Base-by-base conservation (phyloP, 306 rosid genomes). In the Quercus mongolica region DNA sequence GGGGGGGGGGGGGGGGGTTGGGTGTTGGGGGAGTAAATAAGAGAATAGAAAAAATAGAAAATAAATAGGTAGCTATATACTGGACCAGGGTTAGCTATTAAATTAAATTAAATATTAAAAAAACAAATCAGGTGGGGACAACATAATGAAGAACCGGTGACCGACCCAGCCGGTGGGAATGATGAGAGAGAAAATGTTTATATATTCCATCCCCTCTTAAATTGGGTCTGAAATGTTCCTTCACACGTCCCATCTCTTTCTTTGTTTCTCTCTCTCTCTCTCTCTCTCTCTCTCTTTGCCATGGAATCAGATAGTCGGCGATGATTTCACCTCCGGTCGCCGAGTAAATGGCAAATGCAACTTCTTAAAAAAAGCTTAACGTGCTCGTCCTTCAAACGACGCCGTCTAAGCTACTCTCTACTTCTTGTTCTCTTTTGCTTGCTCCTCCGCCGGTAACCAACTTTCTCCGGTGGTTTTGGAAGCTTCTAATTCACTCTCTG, bases 171-270 rank as follows among this genome's bases (percentile, higher is more conserved):
- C 88, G 83, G 96, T 95, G 68, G 14, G n/a, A 21, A 31, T 10
- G 30, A 83, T 75, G 80, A 81, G 83, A 81, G 86, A 84, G 86
- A 84, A 83, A 89, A 85, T 88, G 85, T 86, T 75, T 87, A 80
- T 83, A 88, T 89, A 91, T 91, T 89, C 94, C 89, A 23, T 70
- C 68, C 59, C 59, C 89, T 59, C 88, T 73, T 82, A 78, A 85
- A 76, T 79, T 80, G 93, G 84, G 86, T 82, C 83, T 71, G 85
- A 80, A 74, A 58, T 75, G 88, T 90, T 87, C 89, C 88, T 70
- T 85, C 88, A 61, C 80, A 75, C 83, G 76, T 87, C 92, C 79
- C 86, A 65, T 86, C 82, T 78, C 71, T 57, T 25, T 69, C 35
- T 63, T 33, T 77, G 76, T 59, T 70, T 79, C 56, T 54, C 62